Evolutionary conservation across 148 eudicot species (phyloP), one percentile per base, ranked within the genome.

Genomic region (Rhododendron molle): DNA sequence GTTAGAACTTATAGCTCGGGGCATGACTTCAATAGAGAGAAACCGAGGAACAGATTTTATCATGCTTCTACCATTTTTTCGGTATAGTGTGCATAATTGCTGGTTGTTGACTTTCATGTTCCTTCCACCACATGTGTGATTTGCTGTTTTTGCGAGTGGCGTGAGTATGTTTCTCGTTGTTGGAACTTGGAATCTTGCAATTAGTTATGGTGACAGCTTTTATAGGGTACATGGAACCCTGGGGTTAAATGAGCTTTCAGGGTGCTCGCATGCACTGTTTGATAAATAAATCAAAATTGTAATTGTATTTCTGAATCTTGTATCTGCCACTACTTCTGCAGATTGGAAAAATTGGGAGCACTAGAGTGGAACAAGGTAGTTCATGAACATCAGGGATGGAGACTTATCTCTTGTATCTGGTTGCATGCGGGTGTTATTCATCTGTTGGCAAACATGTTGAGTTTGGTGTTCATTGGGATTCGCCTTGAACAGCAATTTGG

Each of bases 401-500:
- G 99, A 91, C 96, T 96, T 72, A 74, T 96, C 85, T 80, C 94
- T 38, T 93, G 96, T 82, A 96, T 96, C 81, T 96, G 99, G 99
- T 84, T 96, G 88, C 99, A 96, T 83, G 99, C 97, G 83, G 99
- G 99, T 88, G 92, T 96, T 43, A 88, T 96, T 84, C 99, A 96
- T 90, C 84, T 96, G 50, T 90, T 95, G 73, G 94, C 95, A 32
- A 96, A 96, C 88, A 95, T 96, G 99, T 81, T 95, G 85, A 95
- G 97, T 86, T 92, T 96, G 86, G 93, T 96, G 58, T 90, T 96
- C 76, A 94, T 96, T 69, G 99, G 99, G 69, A 96, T 96, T 85
- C 99, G 98, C 83, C 95, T 96, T 58, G 99, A 96, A 85, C 99
- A 96, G 50, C 97, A 96, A 86, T 96, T 96, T 87, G 99, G 99